Evolutionary conservation across 768 basidiomycete species (phyloP).

Genomic region (Rhizopogon vulgaris): DNA sequence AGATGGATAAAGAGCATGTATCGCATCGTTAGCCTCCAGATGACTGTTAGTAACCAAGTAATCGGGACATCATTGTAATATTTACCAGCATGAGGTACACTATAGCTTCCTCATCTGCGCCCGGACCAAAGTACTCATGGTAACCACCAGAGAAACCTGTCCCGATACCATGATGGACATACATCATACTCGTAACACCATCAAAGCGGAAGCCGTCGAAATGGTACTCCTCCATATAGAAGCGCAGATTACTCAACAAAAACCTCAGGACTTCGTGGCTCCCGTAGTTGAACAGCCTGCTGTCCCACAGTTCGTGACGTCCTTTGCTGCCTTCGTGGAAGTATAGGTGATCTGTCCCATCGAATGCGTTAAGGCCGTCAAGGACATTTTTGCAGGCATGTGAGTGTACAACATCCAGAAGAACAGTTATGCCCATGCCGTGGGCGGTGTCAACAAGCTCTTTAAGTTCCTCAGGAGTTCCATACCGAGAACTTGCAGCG

Average conservation of each 20-base stretch:
- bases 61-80: conserved; percentile 4
- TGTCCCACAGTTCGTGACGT: conserved; percentile 95
- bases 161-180: conserved; percentile 95
- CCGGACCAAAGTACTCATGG: conserved; percentile 92
- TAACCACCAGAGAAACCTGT: conserved; percentile 97
- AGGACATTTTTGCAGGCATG: conserved; percentile 97
- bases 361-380: conserved; percentile 93
- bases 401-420: conserved; percentile 96
- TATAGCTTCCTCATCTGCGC: conserved; percentile 82
- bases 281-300: conserved; percentile 94
- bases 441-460: conserved; percentile 95
- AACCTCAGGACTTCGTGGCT: conserved; percentile 93
- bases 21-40: conserved; percentile 83
- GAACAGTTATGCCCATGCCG: conserved; percentile 84
- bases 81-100: conserved; percentile 96
- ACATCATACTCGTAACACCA: conserved; percentile 99
- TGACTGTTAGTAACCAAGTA: conserved; percentile 2
- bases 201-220: conserved; percentile 99
- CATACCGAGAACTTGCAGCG: conserved; percentile 93
- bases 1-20: conserved; percentile 76
- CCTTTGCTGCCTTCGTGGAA: conserved; percentile 94
- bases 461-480: conserved; percentile 91
- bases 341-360: conserved; percentile 95
- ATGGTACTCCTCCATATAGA: conserved; percentile 90
- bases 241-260: conserved; percentile 90